Evolutionary conservation across 805 yeast genomes (phyloP).

Genomic region (Candida corydali): DNA sequence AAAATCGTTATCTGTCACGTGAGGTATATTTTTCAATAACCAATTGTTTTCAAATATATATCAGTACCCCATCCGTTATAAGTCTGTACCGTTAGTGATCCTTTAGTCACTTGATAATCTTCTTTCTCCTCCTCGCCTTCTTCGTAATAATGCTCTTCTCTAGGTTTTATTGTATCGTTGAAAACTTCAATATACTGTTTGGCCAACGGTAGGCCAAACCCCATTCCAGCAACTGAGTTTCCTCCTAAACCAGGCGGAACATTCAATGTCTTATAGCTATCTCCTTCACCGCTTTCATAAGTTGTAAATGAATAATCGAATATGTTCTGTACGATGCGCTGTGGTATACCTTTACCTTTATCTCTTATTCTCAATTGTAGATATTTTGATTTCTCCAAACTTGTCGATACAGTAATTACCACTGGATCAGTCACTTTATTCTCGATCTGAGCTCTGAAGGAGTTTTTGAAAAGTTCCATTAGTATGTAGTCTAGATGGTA

Average conservation of each 20-base stretch:
- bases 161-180: slow-evolving; percentile 24
- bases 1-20: neutral
- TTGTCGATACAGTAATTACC: slow-evolving; percentile 33
- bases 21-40: slow-evolving; percentile 10
- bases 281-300: slow-evolving; percentile 57
- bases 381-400: slow-evolving; percentile 29
- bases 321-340: slow-evolving; percentile 58
- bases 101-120: slow-evolving; percentile 21
- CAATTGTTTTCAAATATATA: slow-evolving; percentile 38
- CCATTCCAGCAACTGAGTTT: slow-evolving; percentile 85
- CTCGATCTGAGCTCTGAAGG: slow-evolving; percentile 86
- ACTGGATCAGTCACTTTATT: slow-evolving; percentile 40
- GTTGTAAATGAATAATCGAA: slow-evolving; percentile 88
- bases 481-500: slow-evolving; percentile 84
- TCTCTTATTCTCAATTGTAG: slow-evolving; percentile 78
- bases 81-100: slow-evolving; percentile 39
- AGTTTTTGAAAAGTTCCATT: slow-evolving; percentile 82
- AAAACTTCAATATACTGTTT: slow-evolving; percentile 40
- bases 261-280: slow-evolving; percentile 56
- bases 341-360: slow-evolving; percentile 83
- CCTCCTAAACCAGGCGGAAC: slow-evolving; percentile 71
- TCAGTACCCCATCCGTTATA: slow-evolving; percentile 46
- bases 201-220: slow-evolving; percentile 89
- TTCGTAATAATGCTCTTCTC: neutral
- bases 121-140: neutral